Evolutionary conservation across 2,329 filamentous ascomycete genomes (phyloP).

Genomic region (Colletotrichum somersetense): DNA sequence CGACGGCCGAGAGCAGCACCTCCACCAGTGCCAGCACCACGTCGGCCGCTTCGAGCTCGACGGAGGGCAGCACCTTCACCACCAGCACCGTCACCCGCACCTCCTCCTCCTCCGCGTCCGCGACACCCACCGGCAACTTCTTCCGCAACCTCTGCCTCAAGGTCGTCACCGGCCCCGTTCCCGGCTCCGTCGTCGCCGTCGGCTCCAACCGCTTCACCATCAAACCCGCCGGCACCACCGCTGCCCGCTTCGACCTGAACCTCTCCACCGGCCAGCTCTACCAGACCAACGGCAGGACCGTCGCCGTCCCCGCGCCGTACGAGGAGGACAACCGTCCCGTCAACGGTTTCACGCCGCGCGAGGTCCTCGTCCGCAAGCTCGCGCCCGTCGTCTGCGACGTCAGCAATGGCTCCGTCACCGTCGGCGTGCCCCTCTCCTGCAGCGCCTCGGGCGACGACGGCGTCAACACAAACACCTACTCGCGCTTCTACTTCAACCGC

Average conservation of each 20-base stretch:
- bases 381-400: slow-evolving; percentile 28
- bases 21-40: background rate
- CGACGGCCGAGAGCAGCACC: background rate
- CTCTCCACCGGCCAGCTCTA: slow-evolving; percentile 33
- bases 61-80: background rate
- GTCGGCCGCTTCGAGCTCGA: background rate
- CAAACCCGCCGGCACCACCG: background rate
- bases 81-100: background rate
- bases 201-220: slow-evolving; percentile 33
- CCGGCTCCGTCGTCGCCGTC: slow-evolving; percentile 1
- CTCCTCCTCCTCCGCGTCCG: slow-evolving; percentile 5
- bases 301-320: slow-evolving; percentile 28
- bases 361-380: slow-evolving; percentile 30
- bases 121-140: slow-evolving; percentile 16
- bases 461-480: slow-evolving; percentile 21
- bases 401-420: slow-evolving; percentile 1
- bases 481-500: slow-evolving; percentile 25
- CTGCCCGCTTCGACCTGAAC: slow-evolving; percentile 34
- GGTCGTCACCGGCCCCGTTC: slow-evolving; percentile 6
- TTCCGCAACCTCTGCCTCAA: slow-evolving; percentile 35
- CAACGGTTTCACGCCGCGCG: slow-evolving; percentile 25
- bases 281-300: slow-evolving; percentile 11
- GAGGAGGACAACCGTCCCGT: slow-evolving; percentile 24
- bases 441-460: slow-evolving; percentile 31
- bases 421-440: slow-evolving; percentile 31